phyloP scores from a whole-genome alignment of 306 rosid genomes.

The Vicia sativa region DNA sequence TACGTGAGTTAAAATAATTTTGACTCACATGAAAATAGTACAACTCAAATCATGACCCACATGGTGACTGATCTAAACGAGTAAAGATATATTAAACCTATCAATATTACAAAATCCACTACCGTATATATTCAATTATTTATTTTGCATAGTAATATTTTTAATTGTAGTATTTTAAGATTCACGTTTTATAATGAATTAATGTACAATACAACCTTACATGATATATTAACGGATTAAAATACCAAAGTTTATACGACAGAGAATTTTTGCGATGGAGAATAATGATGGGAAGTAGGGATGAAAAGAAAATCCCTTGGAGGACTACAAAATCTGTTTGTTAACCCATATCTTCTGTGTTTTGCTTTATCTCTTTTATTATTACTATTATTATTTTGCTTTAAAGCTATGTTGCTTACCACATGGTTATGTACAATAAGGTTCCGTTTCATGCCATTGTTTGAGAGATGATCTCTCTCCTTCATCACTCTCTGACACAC shows the following conservation, averaged over 20 bases:
- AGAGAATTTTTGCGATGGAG: conserved; percentile 41
- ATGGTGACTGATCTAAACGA: conserved; percentile 14
- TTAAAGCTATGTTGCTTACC: conserved; percentile 66
- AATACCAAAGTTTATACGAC: conserved; percentile 26
- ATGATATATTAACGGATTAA: background rate
- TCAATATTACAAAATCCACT: conserved; percentile 5
- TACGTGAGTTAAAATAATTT: conserved; percentile 18
- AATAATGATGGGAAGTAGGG: conserved; percentile 80
- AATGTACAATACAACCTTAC: conserved; percentile 5
- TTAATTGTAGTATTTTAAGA: background rate
- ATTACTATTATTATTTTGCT: conserved; percentile 28
- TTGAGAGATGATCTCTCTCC: conserved; percentile 26
- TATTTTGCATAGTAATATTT: background rate
- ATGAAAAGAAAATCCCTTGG: conserved; percentile 86
- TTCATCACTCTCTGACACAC: conserved; percentile 28
- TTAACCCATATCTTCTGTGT: conserved; percentile 51
- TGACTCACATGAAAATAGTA: conserved; percentile 36
- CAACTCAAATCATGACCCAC: conserved; percentile 36
- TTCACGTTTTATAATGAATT: background rate
- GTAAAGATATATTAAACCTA: background rate
- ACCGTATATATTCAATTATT: background rate
- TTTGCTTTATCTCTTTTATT: conserved; percentile 45
- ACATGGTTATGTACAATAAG: conserved; percentile 69
- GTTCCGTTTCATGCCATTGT: conserved; percentile 31
- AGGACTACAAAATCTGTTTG: conserved; percentile 89